These are phyloP conservation scores for Ustanciosporium gigantosporum DNA, from an alignment of 1,284 basidiomycete genomes.

Conservation along the genomic window DNA sequence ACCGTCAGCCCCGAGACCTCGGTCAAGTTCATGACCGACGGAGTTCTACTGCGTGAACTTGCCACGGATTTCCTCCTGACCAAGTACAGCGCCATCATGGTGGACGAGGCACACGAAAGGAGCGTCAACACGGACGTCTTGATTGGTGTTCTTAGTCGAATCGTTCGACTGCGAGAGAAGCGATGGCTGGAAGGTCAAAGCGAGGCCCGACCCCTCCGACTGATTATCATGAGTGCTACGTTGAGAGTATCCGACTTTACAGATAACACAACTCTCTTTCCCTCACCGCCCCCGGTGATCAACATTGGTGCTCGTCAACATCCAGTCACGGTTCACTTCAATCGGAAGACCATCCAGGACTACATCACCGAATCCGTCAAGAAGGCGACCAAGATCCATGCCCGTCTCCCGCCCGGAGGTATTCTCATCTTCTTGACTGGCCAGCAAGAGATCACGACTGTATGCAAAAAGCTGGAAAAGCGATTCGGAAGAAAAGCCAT, in stretches of 20 bases:
- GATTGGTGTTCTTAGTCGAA: slow-evolving; percentile 90
- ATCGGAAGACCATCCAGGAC: slow-evolving; percentile 78
- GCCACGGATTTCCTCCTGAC: slow-evolving; percentile 84
- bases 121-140: slow-evolving; percentile 98
- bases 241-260: slow-evolving; percentile 91
- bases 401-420: slow-evolving; percentile 72
- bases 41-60: slow-evolving; percentile 90
- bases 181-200: slow-evolving; percentile 49
- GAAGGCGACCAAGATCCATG: slow-evolving; percentile 81
- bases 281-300: slow-evolving; percentile 82
- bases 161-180: slow-evolving; percentile 76
- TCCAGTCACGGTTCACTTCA: slow-evolving; percentile 94
- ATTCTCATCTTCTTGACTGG: slow-evolving; percentile 77
- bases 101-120: slow-evolving; percentile 97
- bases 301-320: slow-evolving; percentile 88
- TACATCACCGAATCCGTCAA: slow-evolving; percentile 88
- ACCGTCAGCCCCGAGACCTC: slow-evolving; percentile 84
- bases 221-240: slow-evolving; percentile 99
- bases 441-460: slow-evolving; percentile 73
- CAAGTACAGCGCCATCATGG: slow-evolving; percentile 83
- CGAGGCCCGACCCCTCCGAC: slow-evolving; percentile 73
- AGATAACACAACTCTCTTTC: slow-evolving; percentile 81
- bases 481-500: slow-evolving; percentile 75
- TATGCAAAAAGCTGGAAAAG: slow-evolving; percentile 75
- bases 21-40: slow-evolving; percentile 99